Evolutionary conservation across 2,329 filamentous ascomycete species (phyloP).

Genomic region (Calcarisporium arbuscula): DNA sequence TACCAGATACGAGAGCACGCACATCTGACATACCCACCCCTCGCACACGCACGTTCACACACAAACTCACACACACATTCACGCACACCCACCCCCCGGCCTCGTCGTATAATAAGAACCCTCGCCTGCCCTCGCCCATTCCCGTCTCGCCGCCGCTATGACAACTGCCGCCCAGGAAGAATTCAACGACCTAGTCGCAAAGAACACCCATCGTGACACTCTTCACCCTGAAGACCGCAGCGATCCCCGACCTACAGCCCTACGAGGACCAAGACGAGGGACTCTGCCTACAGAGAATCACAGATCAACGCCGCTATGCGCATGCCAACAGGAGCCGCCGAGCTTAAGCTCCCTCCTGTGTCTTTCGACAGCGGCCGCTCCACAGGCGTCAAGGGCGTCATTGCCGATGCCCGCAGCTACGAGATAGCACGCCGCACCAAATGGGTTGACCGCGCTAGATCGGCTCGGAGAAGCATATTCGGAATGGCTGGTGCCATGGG

Average conservation of each 20-base stretch:
- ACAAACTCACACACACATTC: too few relatives aligned
- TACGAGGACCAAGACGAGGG: slow-evolving; percentile 54
- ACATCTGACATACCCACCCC: too few relatives aligned
- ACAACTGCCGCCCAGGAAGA: slow-evolving; percentile 60
- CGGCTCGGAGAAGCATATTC: slow-evolving; percentile 50
- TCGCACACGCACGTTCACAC: too few relatives aligned
- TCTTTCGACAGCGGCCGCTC: slow-evolving; percentile 62
- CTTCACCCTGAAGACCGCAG: slow-evolving; percentile 55
- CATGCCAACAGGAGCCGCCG: slow-evolving; percentile 47
- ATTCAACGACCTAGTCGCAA: slow-evolving; percentile 56
- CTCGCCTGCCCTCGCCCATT: too few relatives aligned
- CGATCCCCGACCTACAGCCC: slow-evolving; percentile 36
- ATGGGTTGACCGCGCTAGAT: slow-evolving; percentile 46
- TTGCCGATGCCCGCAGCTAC: slow-evolving; percentile 74
- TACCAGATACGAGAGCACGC: too few relatives aligned
- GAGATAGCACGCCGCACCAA: slow-evolving; percentile 57
- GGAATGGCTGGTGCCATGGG: slow-evolving; percentile 31
- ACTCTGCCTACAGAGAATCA: slow-evolving; percentile 39
- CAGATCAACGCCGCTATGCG: slow-evolving; percentile 61
- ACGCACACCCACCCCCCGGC: too few relatives aligned
- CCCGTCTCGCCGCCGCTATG: too few relatives aligned
- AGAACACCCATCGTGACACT: slow-evolving; percentile 39
- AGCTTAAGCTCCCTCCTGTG: slow-evolving; percentile 54
- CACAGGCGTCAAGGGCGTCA: slow-evolving; percentile 81
- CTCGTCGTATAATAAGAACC: too few relatives aligned